Evolutionary conservation across 768 basidiomycete genomes (phyloP), one percentile per base, ranked within the genome.

Genomic region (Holtermannia corniformis): DNA sequence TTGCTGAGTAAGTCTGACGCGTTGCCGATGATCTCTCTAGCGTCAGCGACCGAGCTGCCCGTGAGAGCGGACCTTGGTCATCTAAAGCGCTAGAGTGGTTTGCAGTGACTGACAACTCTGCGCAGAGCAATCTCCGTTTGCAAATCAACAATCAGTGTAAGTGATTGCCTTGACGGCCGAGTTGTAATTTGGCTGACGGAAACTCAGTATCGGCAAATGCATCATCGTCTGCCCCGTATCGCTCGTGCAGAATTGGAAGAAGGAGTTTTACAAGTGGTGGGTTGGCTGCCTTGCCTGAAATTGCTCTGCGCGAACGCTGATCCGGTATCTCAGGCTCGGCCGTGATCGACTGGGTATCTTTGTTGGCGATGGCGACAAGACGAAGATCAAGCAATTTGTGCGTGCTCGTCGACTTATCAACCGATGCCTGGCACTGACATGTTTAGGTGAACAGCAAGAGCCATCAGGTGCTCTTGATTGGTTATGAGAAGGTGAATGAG

Each of bases 181-280:
- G 32, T 37, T 7, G 16, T 37, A 37, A 7, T 7, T 37, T 7
- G 19, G 19, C n/a, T 28, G 26, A 10, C 13, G 13, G 45, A 51
- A 24, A 48, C 28, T 62, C 56, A 71, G 68, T 12, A 78, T 87
- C 5, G 81, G 85, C 54, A 95, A 92, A 72, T 87, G 81, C 10
- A 75, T 99, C 52, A 84, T 99, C 55, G 95, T 90, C 26, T 95
- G 93, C 65, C 95, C 95, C 0, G 93, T 95, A 12, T 84, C 90
- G 12, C 75, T 97, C 26, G 76, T 92, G 0, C 65, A 93, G 84
- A 97, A 96, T 67, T 99, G 95, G 95, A 85, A 82, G 68, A 83
- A 82, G 41, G 95, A 99, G 70, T 90, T 99, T 66, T 79, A 84
- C 61, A 97, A 97, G 75, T 99, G 95, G 92, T 82, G 75, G 25